Percentiles rank a stretch among this genome's conserved stretches.
Conservation (phyloP, 495 filamentous ascomycete genomes). For the Pyronema omphalodes region DNA sequence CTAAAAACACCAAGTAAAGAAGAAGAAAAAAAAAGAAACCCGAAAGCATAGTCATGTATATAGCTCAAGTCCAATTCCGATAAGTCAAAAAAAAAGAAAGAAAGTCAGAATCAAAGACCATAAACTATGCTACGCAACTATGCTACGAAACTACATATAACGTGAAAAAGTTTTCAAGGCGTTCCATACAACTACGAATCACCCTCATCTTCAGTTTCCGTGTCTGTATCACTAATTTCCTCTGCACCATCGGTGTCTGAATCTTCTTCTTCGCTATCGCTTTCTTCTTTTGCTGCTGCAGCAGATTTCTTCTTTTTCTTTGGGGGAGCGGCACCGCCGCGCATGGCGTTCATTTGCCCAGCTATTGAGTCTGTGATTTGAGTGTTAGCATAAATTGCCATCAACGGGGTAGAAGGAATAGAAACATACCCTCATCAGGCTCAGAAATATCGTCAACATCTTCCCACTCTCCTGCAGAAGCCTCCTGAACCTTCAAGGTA, state of each 20-base stretch:
- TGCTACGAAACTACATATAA: no score
- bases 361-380: slow-evolving; percentile 62
- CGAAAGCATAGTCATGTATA: no score
- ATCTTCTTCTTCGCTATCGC: slow-evolving; percentile 72
- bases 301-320: slow-evolving; percentile 34
- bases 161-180: no score
- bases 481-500: slow-evolving; percentile 74
- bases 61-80: no score
- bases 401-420: background rate
- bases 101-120: no score
- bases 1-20: no score
- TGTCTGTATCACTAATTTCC: slow-evolving; percentile 21
- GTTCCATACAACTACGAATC: background rate
- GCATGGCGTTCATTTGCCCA: slow-evolving; percentile 84
- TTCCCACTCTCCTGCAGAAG: slow-evolving; percentile 47
- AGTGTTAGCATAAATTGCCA: background rate
- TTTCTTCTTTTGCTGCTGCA: slow-evolving; percentile 58
- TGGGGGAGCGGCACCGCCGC: slow-evolving; percentile 32
- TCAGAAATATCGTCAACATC: slow-evolving; percentile 91
- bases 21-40: no score
- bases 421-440: slow-evolving; percentile 73
- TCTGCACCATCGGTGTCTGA: slow-evolving; percentile 47
- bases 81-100: no score
- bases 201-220: slow-evolving; percentile 19
- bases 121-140: no score